Conservation (phyloP, 1,284 basidiomycete genomes). For the Singerocomus rubriflavus region DNA sequence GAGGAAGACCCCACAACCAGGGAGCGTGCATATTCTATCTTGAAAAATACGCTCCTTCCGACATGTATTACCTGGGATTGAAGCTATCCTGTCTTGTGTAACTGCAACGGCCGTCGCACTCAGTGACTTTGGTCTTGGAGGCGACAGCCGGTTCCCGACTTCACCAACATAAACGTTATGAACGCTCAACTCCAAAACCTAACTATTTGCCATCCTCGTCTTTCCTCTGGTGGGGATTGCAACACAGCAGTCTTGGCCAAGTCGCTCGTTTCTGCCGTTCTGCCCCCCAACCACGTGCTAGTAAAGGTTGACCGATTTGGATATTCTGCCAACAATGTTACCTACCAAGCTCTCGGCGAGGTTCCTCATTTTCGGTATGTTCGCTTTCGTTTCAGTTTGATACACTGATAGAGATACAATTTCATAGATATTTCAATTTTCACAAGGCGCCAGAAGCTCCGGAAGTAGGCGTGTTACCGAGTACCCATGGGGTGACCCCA, state of each 20-base stretch:
- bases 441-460: slow-evolving; percentile 42
- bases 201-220: slow-evolving; percentile 34
- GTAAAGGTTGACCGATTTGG: slow-evolving; percentile 61
- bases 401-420: background rate
- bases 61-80: too few relatives aligned
- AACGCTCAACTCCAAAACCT: slow-evolving; percentile 15
- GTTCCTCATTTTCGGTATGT: slow-evolving; percentile 56
- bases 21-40: too few relatives aligned
- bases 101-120: too few relatives aligned
- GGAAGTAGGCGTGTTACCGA: slow-evolving; percentile 35
- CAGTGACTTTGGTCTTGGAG: too few relatives aligned
- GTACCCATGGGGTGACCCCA: slow-evolving; percentile 57
- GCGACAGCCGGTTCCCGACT: too few relatives aligned
- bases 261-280: slow-evolving; percentile 28
- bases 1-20: too few relatives aligned
- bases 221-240: slow-evolving; percentile 25
- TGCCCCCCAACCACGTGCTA: slow-evolving; percentile 49
- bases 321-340: slow-evolving; percentile 63
- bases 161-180: slow-evolving; percentile 7
- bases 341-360: slow-evolving; percentile 59
- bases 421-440: slow-evolving; percentile 60
- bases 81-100: too few relatives aligned
- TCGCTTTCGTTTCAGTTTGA: background rate
- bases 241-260: slow-evolving; percentile 20
- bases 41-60: too few relatives aligned